Evolutionary conservation across 352 stramenopile species (phyloP).

Genomic region (Elongisporangium senticosum): DNA sequence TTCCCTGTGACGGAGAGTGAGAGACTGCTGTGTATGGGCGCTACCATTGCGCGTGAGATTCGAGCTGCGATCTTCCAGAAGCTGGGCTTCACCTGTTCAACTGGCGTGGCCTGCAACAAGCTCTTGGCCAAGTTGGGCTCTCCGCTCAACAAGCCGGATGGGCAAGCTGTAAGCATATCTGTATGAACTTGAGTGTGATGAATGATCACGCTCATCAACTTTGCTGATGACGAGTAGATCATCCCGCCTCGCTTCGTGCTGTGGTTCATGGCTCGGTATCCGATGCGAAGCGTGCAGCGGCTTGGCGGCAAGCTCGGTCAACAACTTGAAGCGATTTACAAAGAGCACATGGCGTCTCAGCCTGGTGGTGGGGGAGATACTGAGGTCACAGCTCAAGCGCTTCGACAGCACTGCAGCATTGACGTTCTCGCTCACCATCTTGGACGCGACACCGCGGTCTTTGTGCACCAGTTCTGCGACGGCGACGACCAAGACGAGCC

Average conservation of each 20-base stretch:
- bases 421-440: conserved; percentile 45
- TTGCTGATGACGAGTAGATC: conserved; percentile 21
- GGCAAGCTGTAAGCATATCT: conserved; percentile 41
- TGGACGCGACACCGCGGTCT: conserved; percentile 52
- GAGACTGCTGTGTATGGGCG: conserved; percentile 60
- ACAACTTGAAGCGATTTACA: conserved; percentile 57
- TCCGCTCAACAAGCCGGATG: conserved; percentile 77
- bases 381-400: conserved; percentile 31
- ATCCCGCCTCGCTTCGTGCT: conserved; percentile 56
- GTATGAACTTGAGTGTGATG: background rate
- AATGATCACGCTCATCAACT: background rate
- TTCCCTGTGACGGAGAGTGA: conserved; percentile 68
- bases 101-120: conserved; percentile 73
- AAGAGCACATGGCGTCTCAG: conserved; percentile 7
- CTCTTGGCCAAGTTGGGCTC: conserved; percentile 73
- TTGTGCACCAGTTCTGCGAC: conserved; percentile 50
- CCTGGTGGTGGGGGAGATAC: conserved; percentile 12
- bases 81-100: conserved; percentile 78
- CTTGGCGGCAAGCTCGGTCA: conserved; percentile 75
- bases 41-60: conserved; percentile 65
- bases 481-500: conserved; percentile 66
- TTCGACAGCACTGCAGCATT: conserved; percentile 50
- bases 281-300: conserved; percentile 65
- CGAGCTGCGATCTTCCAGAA: conserved; percentile 49
- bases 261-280: conserved; percentile 63